phyloP scores from a whole-genome alignment of 2,329 filamentous ascomycete genomes.

The Plenodomus tracheiphilus region DNA sequence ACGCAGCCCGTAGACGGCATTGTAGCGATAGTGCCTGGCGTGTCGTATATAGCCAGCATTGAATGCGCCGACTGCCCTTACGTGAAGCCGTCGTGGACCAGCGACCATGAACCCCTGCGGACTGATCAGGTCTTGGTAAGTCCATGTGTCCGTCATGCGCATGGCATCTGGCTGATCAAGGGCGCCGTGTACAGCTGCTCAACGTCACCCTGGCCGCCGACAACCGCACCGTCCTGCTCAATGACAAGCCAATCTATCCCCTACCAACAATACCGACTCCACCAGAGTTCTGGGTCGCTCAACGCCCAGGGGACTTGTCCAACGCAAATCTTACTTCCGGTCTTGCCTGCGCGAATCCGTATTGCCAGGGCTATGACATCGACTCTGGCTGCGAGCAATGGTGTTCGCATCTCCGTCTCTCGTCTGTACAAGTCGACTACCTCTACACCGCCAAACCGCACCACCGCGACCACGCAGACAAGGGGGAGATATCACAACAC shows the following conservation, averaged over 20 bases:
- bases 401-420: slow-evolving; percentile 21
- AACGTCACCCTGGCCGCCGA: slow-evolving; percentile 37
- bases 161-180: too few species aligned
- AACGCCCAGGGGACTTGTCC: slow-evolving; percentile 27
- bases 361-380: slow-evolving; percentile 9
- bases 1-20: slow-evolving; percentile 26
- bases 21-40: slow-evolving; percentile 25
- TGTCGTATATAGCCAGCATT: slow-evolving; percentile 36
- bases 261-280: slow-evolving; percentile 30
- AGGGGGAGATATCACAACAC: slow-evolving; percentile 16
- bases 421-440: slow-evolving; percentile 20
- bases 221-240: slow-evolving; percentile 31
- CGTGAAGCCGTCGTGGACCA: slow-evolving; percentile 6
- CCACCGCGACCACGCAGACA: slow-evolving; percentile 10
- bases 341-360: slow-evolving; percentile 24
- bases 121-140: slow-evolving; percentile 32
- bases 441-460: slow-evolving; percentile 23
- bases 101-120: not conserved
- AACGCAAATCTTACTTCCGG: slow-evolving; percentile 27
- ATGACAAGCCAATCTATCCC: slow-evolving; percentile 31
- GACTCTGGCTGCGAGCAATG: slow-evolving; percentile 11
- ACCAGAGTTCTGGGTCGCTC: slow-evolving; percentile 19
- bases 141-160: slow-evolving; percentile 1
- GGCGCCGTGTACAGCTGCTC: slow-evolving; percentile 24
- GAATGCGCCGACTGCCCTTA: slow-evolving; percentile 35